Conservation (phyloP, 2,329 filamentous ascomycete species). For the Xylariaceae sp. region DNA sequence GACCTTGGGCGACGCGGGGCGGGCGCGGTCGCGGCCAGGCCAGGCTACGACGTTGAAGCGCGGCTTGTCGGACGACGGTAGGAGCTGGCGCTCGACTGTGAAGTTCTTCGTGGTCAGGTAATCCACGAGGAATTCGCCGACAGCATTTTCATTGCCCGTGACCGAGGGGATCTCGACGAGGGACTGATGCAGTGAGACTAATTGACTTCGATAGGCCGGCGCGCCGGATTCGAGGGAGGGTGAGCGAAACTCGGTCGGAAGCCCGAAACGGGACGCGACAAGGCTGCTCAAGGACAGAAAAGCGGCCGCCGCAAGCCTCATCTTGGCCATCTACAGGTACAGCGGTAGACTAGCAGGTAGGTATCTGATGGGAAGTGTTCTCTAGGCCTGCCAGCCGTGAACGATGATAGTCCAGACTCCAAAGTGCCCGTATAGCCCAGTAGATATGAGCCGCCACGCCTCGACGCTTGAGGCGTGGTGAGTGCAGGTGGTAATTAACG, state of each 20-base stretch:
- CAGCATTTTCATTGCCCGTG: slow-evolving; percentile 61
- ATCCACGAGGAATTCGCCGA: slow-evolving; percentile 63
- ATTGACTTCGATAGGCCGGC: slow-evolving; percentile 42
- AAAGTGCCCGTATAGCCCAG: not conserved
- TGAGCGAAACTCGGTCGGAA: not conserved
- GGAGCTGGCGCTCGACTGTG: slow-evolving; percentile 40
- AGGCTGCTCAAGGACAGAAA: slow-evolving; percentile 10
- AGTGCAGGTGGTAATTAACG: too few species aligned
- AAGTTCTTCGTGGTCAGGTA: slow-evolving; percentile 56
- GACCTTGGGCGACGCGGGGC: slow-evolving; percentile 50
- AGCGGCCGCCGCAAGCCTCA: slow-evolving; percentile 13
- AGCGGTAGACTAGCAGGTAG: too few species aligned
- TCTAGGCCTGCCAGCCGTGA: not conserved
- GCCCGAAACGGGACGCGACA: not conserved
- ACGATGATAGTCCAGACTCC: not conserved
- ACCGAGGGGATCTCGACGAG: slow-evolving; percentile 73
- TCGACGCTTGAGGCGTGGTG: too few species aligned
- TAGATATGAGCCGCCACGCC: not conserved
- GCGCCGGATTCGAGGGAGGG: slow-evolving; percentile 1
- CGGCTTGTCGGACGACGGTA: slow-evolving; percentile 34
- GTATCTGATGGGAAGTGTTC: not conserved
- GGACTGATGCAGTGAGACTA: slow-evolving; percentile 69
- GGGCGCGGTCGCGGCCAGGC: slow-evolving; percentile 43
- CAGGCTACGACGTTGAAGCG: slow-evolving; percentile 78
- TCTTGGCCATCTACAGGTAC: not conserved